Conservation (phyloP, 2,329 filamentous ascomycete genomes). For the Trichoderma polysporum region DNA sequence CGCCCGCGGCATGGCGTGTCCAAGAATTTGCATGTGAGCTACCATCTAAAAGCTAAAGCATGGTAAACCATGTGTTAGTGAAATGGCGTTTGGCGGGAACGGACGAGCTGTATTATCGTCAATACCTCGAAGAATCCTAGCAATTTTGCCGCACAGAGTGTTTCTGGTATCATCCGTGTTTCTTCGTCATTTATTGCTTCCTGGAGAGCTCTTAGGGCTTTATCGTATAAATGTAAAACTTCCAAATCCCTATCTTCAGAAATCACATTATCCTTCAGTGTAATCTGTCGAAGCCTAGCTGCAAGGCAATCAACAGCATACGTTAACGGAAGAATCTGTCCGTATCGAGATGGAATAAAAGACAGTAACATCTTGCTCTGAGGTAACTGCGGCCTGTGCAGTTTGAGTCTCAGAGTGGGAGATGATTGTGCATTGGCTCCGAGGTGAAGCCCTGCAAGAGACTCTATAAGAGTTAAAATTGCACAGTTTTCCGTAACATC, state of each 20-base stretch:
- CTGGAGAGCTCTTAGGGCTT: not conserved
- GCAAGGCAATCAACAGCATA: not conserved
- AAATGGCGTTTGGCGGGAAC: not conserved
- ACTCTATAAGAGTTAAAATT: not conserved
- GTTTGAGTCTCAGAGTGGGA: not conserved
- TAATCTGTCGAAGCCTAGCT: not conserved
- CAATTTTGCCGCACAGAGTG: not conserved
- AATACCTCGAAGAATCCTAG: not conserved
- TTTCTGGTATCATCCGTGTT: not conserved
- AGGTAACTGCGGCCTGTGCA: not conserved
- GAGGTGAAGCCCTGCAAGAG: not conserved
- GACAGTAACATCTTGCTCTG: not conserved
- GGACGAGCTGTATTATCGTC: not conserved
- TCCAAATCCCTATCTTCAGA: not conserved
- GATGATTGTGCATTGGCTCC: not conserved
- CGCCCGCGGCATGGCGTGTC: not conserved
- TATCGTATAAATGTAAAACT: not conserved
- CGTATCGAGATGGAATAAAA: not conserved
- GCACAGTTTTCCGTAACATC: not conserved
- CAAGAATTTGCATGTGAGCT: not conserved
- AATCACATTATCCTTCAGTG: not conserved
- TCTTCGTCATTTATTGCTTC: not conserved
- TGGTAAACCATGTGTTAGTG: not conserved
- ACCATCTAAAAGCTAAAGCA: not conserved
- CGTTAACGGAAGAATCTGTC: not conserved